Conservation (phyloP, 768 basidiomycete genomes). For the Suillus weaverae region DNA sequence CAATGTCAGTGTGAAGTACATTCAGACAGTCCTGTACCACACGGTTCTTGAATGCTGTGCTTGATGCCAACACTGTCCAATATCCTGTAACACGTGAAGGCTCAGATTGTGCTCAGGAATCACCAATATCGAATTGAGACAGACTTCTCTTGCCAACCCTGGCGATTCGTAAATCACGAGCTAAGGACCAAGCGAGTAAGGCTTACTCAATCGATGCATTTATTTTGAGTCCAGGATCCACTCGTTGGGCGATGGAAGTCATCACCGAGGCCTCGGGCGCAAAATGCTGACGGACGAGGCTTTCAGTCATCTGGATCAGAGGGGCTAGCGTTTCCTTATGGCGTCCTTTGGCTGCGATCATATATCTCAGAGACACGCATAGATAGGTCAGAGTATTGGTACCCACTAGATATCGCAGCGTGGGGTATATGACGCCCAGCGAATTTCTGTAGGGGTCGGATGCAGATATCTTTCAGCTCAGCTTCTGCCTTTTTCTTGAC, state of each 20-base stretch:
- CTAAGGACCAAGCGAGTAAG: background rate
- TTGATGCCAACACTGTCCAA: slow-evolving; percentile 16
- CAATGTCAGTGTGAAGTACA: slow-evolving; percentile 20
- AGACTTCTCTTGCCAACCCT: slow-evolving; percentile 3
- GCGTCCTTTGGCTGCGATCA: no score
- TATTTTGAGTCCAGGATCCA: slow-evolving; percentile 1
- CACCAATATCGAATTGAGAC: slow-evolving; percentile 10
- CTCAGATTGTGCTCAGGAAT: background rate
- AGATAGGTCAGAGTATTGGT: background rate
- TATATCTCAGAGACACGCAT: background rate
- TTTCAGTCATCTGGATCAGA: background rate
- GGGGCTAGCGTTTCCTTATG: background rate
- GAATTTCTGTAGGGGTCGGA: background rate
- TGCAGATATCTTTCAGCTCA: background rate
- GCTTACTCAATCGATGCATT: slow-evolving; percentile 6
- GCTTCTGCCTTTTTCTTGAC: background rate
- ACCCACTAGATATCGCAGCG: slow-evolving; percentile 5
- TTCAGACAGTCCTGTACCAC: slow-evolving; percentile 7
- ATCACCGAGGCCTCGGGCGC: background rate
- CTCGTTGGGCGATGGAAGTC: slow-evolving; percentile 3
- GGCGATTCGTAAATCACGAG: background rate
- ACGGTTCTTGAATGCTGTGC: slow-evolving; percentile 8
- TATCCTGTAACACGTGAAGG: slow-evolving; percentile 13
- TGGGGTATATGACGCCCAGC: background rate
- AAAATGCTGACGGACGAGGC: background rate